Percentiles rank a stretch among this genome's conserved stretches.
Conservation (phyloP, 1,284 basidiomycete genomes). For the Leccinum pachyderme region DNA sequence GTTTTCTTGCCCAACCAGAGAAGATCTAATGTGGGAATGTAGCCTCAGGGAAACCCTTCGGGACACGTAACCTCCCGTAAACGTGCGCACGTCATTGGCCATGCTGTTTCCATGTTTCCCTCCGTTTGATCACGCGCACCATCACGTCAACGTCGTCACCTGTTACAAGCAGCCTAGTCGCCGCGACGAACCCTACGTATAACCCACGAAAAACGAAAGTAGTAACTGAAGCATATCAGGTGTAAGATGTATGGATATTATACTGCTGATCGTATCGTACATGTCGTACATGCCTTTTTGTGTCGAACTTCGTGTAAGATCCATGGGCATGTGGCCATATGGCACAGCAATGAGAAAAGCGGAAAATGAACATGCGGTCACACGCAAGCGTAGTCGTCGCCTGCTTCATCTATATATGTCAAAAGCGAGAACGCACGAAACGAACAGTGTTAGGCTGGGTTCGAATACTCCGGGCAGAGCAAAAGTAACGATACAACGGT, state of each 20-base stretch:
- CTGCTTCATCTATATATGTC: conserved; percentile 22
- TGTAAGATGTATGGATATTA: conserved; percentile 28
- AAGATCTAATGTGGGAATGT: not conserved
- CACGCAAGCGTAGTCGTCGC: conserved; percentile 16
- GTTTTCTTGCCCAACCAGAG: not conserved
- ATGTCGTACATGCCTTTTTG: conserved; percentile 28
- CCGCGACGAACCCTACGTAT: not conserved
- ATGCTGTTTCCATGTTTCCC: conserved; percentile 9
- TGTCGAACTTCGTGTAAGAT: conserved; percentile 11
- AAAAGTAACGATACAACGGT: conserved; percentile 14
- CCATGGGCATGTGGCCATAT: conserved; percentile 21
- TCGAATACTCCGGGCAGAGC: conserved; percentile 7
- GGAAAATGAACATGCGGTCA: conserved; percentile 19
- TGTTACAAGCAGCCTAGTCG: not conserved
- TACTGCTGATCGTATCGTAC: conserved; percentile 32
- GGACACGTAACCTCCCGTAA: not conserved
- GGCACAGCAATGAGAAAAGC: conserved; percentile 19
- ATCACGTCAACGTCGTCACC: conserved; percentile 16
- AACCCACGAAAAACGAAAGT: not conserved
- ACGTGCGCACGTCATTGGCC: conserved; percentile 1
- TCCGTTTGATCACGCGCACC: conserved; percentile 3
- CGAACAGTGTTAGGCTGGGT: conserved; percentile 1
- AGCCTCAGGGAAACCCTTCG: not conserved
- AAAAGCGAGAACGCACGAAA: conserved; percentile 4
- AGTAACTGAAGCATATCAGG: conserved; percentile 3